These are phyloP conservation scores for Populus hybrid DNA, from an alignment of 441 rosid species.

Conservation along the genomic window DNA sequence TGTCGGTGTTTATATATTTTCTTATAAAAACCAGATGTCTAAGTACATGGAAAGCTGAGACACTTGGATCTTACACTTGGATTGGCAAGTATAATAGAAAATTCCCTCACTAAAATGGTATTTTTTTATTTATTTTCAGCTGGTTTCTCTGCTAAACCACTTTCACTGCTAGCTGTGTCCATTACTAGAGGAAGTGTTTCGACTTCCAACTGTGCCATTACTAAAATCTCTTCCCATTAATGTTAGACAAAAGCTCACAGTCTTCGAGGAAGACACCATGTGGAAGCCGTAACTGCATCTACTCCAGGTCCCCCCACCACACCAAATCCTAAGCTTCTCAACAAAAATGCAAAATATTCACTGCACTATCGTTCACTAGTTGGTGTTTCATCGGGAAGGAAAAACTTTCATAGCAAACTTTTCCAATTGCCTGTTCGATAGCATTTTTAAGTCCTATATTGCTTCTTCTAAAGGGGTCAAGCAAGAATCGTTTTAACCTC, in stretches of 20 bases:
- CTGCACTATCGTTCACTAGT: background rate
- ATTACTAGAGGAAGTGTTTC: background rate
- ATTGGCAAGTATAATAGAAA: background rate
- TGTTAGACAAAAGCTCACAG: constrained; percentile 9
- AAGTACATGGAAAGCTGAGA: background rate
- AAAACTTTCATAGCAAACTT: background rate
- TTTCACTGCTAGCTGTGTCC: background rate
- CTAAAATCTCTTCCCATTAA: constrained; percentile 5
- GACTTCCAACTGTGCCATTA: background rate
- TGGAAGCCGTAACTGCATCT: constrained; percentile 25
- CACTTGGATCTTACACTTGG: background rate
- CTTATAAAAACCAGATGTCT: background rate
- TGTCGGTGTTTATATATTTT: background rate
- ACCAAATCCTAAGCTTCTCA: constrained; percentile 4
- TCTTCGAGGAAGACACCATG: constrained; percentile 25
- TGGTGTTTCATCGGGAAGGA: background rate
- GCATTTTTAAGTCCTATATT: background rate
- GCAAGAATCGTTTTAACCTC: background rate
- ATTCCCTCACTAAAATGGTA: background rate
- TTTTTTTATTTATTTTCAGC: background rate
- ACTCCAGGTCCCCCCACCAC: constrained; percentile 14
- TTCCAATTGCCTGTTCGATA: background rate
- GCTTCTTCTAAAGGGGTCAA: background rate
- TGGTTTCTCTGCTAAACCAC: background rate
- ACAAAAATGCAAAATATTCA: background rate